A percentile compares a stretch with the other conserved stretches of the same genome.
phyloP scores from a whole-genome alignment of 1,284 basidiomycete genomes.

The Rhodotorula sp. region DNA sequence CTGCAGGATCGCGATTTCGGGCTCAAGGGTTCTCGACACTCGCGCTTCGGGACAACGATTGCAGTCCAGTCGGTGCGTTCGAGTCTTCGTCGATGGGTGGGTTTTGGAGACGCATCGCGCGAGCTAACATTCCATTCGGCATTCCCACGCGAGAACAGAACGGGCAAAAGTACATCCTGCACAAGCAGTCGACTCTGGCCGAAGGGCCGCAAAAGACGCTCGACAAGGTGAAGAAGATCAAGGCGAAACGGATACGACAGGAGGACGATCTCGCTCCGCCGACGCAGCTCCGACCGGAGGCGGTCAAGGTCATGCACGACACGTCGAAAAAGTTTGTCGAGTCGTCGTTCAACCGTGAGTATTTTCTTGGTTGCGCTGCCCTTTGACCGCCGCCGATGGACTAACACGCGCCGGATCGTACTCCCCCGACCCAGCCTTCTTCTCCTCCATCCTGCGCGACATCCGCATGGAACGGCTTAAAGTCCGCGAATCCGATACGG shows the following conservation, averaged over 20 bases:
- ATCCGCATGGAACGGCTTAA: slow-evolving; percentile 86
- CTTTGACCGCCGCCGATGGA: neutral
- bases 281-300: slow-evolving; percentile 67
- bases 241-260: slow-evolving; percentile 61
- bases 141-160: slow-evolving; percentile 22
- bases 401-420: neutral
- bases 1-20: slow-evolving; percentile 11
- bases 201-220: slow-evolving; percentile 70
- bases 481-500: slow-evolving; percentile 83
- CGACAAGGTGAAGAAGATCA: slow-evolving; percentile 72
- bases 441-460: slow-evolving; percentile 79
- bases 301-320: slow-evolving; percentile 64
- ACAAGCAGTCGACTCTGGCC: slow-evolving; percentile 76
- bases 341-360: slow-evolving; percentile 80
- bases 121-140: too few species aligned
- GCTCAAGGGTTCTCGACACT: slow-evolving; percentile 68
- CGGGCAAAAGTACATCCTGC: slow-evolving; percentile 61
- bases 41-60: slow-evolving; percentile 90
- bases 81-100: too few species aligned
- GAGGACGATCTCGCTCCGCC: slow-evolving; percentile 54
- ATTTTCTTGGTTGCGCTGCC: neutral
- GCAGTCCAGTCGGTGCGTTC: slow-evolving; percentile 59
- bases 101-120: too few species aligned
- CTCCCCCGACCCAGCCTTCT: slow-evolving; percentile 62
- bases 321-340: slow-evolving; percentile 72